Evolutionary conservation across 2,329 filamentous ascomycete species (phyloP), one percentile per base, ranked within the genome.

Genomic region (Trichoderma polysporum): DNA sequence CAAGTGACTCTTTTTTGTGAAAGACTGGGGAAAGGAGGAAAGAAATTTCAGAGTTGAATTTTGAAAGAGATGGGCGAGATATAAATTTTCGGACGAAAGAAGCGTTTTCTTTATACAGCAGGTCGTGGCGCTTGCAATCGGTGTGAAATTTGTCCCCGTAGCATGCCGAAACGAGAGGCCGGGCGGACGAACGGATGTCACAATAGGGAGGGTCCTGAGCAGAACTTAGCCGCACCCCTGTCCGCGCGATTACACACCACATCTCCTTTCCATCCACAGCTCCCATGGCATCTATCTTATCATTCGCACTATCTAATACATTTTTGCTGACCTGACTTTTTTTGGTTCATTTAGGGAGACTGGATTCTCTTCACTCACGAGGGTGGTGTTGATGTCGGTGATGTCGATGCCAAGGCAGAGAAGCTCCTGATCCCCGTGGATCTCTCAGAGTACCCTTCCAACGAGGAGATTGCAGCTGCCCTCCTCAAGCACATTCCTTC

Each of bases 321-420:
- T 19, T 3, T 10, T 63, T 66, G 62, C 75, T 76, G 69, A 77
- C 66, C 19, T 37, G n/a, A 9, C 25, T 13, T 52, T 65, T 45
- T 57, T 64, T 39, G 52, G 66, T 37, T 35, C 71, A 69, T 72
- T 54, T 79, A 98, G 95, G 95, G 95, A 78, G 95, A 99, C 83
- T 98, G 94, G 93, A 97, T 99, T 79, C 92, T 99, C 78, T 99
- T 99, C 87, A 97, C 94, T 76, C 93, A 99, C 84, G 95, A 99
- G 84, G 95, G 95, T 86, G 95, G 95, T 91, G 94, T 99, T 73
- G 95, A 99, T 82, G 95, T 99, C 75, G 95, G 95, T 80, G 95
- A 99, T 89, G 95, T 99, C 73, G 95, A 99, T 77, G 93, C 90
- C 72, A 99, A 99, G 87, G 95, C 95, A 71, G 93, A 98, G 88